Evolutionary conservation across 495 filamentous ascomycete species (phyloP), one percentile per base, ranked within the genome.

Genomic region (Endocarpon pusillum): DNA sequence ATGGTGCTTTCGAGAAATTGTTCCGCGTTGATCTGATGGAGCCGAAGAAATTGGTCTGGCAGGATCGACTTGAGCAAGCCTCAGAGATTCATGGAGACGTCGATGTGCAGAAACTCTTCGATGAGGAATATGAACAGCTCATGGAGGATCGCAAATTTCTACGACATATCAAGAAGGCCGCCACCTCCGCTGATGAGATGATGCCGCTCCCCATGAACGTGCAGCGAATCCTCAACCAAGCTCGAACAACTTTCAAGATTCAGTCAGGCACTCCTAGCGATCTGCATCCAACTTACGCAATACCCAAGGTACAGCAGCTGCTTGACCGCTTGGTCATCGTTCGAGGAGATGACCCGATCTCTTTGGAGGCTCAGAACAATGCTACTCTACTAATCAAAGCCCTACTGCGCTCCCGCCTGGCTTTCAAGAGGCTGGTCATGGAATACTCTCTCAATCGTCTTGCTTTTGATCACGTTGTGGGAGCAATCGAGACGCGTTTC

Each of bases 21-120:
- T 94, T 79, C 59, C 76, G 79, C 16, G 63, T 99, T n/a, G 87
- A 99, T 58, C 78, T 97, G 28, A 96, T 97, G 87, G 79, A 84
- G 44, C 69, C 73, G 3, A 68, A 78, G 25, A 67, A 73, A 6
- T 55, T 44, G 22, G 54, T 69, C 4, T 59, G 61, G 21, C 68
- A 79, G 11, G 78, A 85, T 5, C 66, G 77, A 18, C 59, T 99
- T 33, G 86, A 94, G 48, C 75, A 85, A 49, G 83, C 84, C 29
- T 73, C 71, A 42, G 87, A 94, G 42, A 81, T 96, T 37, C 63
- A 71, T 19, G 86, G 84, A 40, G 85, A 96, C 46, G 64, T 85
- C 16, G 71, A 75, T 12, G 80, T 85, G 10, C 91, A 96, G 52
- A 66, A 69, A 35, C 69, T 80, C 31, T 62, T 99, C 29, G 89